Conservation (phyloP, 208 protist species). For the Crithidia mellificae region DNA sequence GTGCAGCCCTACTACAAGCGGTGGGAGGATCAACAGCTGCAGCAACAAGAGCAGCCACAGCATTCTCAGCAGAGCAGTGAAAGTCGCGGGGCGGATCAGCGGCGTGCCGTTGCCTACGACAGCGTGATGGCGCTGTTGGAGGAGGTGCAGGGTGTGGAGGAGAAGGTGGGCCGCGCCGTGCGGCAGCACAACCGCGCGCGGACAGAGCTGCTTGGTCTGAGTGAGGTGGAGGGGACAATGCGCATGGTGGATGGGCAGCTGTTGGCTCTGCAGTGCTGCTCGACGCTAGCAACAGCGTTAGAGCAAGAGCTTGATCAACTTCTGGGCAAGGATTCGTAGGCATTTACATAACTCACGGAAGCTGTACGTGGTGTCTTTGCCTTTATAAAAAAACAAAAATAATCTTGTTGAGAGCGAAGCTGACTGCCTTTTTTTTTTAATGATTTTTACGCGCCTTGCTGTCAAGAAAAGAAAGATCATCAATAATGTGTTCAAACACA, state of each 20-base stretch:
- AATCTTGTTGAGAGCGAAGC: background rate
- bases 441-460: too few species aligned
- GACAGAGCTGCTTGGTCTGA: slow-evolving; percentile 34
- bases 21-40: slow-evolving; percentile 34
- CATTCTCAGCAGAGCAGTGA: too few species aligned
- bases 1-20: slow-evolving; percentile 59
- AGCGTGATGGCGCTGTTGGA: slow-evolving; percentile 67
- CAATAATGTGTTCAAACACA: too few species aligned
- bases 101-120: slow-evolving; percentile 50
- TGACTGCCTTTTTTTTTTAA: background rate
- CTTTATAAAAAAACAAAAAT: too few species aligned
- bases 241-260: slow-evolving; percentile 68
- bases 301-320: slow-evolving; percentile 67
- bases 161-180: slow-evolving; percentile 51
- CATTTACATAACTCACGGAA: background rate
- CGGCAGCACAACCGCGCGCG: slow-evolving; percentile 62
- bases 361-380: too few species aligned
- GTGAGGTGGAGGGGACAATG: slow-evolving; percentile 56
- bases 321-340: slow-evolving; percentile 39
- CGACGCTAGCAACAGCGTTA: slow-evolving; percentile 43
- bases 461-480: too few species aligned
- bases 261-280: slow-evolving; percentile 56
- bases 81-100: slow-evolving; percentile 36
- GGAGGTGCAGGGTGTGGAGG: slow-evolving; percentile 60
- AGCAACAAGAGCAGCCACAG: slow-evolving; percentile 13